These are phyloP conservation scores for Bertia moriformis DNA, from an alignment of 2,329 filamentous ascomycete species.

Conservation along the genomic window DNA sequence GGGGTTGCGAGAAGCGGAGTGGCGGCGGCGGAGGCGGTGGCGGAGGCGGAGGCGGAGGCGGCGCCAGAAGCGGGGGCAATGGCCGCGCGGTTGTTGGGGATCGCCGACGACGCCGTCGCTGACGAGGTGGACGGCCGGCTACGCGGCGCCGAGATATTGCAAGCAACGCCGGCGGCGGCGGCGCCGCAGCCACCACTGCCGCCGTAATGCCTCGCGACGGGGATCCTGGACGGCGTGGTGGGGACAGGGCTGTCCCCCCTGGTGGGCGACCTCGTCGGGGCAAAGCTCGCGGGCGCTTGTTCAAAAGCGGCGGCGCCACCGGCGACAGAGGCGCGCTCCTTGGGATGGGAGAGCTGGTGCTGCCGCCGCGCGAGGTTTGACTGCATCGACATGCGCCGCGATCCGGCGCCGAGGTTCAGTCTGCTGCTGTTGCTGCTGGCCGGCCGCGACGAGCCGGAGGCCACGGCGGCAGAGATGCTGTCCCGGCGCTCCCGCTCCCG, in stretches of 20 bases:
- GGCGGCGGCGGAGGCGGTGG: slow-evolving; percentile 8
- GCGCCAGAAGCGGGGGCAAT: slow-evolving; percentile 19
- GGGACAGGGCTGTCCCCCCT: slow-evolving; percentile 9
- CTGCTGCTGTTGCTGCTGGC: slow-evolving; percentile 8
- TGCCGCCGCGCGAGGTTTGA: not conserved
- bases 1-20: slow-evolving; percentile 7
- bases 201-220: too few species aligned
- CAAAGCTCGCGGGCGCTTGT: slow-evolving; percentile 35
- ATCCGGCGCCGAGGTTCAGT: slow-evolving; percentile 10
- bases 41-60: slow-evolving; percentile 23
- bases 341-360: not conserved
- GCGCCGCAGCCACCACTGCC: slow-evolving; percentile 10
- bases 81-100: slow-evolving; percentile 6
- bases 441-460: slow-evolving; percentile 5
- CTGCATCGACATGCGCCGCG: not conserved
- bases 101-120: slow-evolving; percentile 8
- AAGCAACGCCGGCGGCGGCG: too few species aligned
- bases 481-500: slow-evolving; percentile 8
- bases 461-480: slow-evolving; percentile 7
- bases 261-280: slow-evolving; percentile 27
- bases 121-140: slow-evolving; percentile 7
- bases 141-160: too few species aligned
- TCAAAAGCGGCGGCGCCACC: slow-evolving; percentile 5
- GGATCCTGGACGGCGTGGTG: slow-evolving; percentile 26
- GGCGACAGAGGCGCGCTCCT: slow-evolving; percentile 2